Evolutionary conservation across 352 stramenopile genomes (phyloP).

Genomic region (Phytophthora megakarya): DNA sequence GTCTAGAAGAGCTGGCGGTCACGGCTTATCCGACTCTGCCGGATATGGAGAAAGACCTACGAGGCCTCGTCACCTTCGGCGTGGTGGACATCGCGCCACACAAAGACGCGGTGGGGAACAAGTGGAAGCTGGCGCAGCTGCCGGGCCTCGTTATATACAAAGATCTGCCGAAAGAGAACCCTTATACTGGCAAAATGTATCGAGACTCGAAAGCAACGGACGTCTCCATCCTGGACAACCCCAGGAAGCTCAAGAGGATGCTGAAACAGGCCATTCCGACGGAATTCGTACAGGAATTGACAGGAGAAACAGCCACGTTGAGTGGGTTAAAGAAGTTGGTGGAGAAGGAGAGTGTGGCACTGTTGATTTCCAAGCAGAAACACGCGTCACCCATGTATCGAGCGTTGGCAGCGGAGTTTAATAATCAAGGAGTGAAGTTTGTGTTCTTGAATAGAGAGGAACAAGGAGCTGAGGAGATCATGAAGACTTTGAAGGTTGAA

Average conservation of each 20-base stretch:
- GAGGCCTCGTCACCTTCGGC: slow-evolving; percentile 49
- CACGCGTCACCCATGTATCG: slow-evolving; percentile 63
- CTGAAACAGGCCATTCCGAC: slow-evolving; percentile 65
- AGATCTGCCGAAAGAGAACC: slow-evolving; percentile 68
- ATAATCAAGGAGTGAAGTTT: slow-evolving; percentile 51
- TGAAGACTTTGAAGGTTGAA: slow-evolving; percentile 38
- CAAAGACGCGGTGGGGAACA: slow-evolving; percentile 45
- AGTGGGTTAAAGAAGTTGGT: slow-evolving; percentile 35
- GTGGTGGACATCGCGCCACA: slow-evolving; percentile 45
- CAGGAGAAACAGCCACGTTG: slow-evolving; percentile 15
- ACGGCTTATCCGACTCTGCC: slow-evolving; percentile 45
- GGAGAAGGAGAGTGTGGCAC: slow-evolving; percentile 35
- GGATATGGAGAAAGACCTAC: slow-evolving; percentile 49
- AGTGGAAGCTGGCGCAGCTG: slow-evolving; percentile 55
- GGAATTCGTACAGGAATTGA: slow-evolving; percentile 52
- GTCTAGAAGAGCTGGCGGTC: slow-evolving; percentile 32
- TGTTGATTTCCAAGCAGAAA: slow-evolving; percentile 72
- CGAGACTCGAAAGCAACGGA: slow-evolving; percentile 46
- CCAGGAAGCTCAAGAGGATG: slow-evolving; percentile 61
- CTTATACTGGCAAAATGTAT: slow-evolving; percentile 73
- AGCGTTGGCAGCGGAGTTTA: slow-evolving; percentile 65
- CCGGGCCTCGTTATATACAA: slow-evolving; percentile 67
- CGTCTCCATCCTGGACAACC: slow-evolving; percentile 44
- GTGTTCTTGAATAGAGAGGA: slow-evolving; percentile 54
- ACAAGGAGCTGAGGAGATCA: slow-evolving; percentile 35